Percentiles rank a stretch among this genome's conserved stretches.
phyloP scores from a whole-genome alignment of 2,329 filamentous ascomycete genomes.

The Sarocladiaceae sp. region DNA sequence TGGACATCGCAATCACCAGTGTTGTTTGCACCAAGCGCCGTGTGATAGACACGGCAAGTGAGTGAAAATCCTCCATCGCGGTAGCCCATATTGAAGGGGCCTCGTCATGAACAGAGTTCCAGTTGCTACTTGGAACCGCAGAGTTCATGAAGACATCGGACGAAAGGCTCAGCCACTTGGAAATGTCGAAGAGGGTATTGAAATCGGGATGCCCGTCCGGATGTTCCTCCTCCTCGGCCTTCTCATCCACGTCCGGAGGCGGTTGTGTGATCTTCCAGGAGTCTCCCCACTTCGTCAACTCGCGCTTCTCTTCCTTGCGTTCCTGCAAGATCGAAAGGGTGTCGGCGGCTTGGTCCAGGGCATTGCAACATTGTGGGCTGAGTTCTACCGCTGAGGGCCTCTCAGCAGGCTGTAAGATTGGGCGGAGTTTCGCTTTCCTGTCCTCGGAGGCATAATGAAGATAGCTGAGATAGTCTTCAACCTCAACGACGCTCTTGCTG shows the following conservation, averaged over 20 bases:
- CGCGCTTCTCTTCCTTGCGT: conserved; percentile 50
- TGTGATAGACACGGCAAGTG: conserved; percentile 60
- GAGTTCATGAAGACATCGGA: conserved; percentile 71
- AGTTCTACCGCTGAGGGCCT: conserved; percentile 70
- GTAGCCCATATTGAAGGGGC: conserved; percentile 67
- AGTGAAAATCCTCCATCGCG: conserved; percentile 69
- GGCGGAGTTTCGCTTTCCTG: conserved; percentile 25
- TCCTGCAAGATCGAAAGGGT: conserved; percentile 60
- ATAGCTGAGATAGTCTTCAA: conserved; percentile 60
- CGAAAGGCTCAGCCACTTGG: conserved; percentile 58
- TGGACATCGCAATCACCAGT: conserved; percentile 63
- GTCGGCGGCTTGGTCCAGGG: conserved; percentile 64
- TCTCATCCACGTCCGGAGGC: conserved; percentile 12
- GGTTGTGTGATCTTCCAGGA: conserved; percentile 57
- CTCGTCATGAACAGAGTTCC: conserved; percentile 54
- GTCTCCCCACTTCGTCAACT: conserved; percentile 54
- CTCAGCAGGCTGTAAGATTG: conserved; percentile 41
- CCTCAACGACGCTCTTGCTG: conserved; percentile 69
- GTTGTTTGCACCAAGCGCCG: conserved; percentile 63
- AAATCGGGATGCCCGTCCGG: conserved; percentile 31
- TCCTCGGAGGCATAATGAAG: conserved; percentile 46
- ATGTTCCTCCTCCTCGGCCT: conserved; percentile 18
- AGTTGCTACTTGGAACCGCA: conserved; percentile 56
- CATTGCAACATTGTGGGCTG: conserved; percentile 54
- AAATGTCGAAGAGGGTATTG: conserved; percentile 47